phyloP scores from a whole-genome alignment of 2,329 filamentous ascomycete genomes.

The Fusarium equiseti region DNA sequence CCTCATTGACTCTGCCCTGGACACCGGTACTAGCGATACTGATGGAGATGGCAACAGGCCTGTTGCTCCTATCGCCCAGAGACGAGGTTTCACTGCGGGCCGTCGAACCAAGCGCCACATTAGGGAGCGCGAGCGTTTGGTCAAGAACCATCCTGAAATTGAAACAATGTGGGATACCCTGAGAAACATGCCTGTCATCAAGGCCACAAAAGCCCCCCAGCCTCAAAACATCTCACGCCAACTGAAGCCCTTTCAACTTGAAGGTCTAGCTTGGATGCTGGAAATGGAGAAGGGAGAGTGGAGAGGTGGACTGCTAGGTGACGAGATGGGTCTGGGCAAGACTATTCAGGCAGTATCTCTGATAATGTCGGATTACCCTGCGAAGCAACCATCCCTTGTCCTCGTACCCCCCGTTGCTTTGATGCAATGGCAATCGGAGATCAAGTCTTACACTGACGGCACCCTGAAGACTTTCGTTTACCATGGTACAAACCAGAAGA shows the following conservation, averaged over 20 bases:
- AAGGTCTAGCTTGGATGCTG: conserved; percentile 95
- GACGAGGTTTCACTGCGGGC: conserved; percentile 51
- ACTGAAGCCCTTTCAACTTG: conserved; percentile 92
- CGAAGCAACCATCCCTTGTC: conserved; percentile 84
- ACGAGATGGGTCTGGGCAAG: conserved; percentile 99
- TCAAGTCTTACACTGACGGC: conserved; percentile 84
- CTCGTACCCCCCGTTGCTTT: conserved; percentile 92
- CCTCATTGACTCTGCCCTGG: background rate
- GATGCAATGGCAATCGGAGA: conserved; percentile 94
- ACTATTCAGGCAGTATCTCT: conserved; percentile 98
- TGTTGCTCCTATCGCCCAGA: conserved; percentile 38
- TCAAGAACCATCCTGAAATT: conserved; percentile 81
- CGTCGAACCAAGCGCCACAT: conserved; percentile 46
- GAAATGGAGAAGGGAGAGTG: conserved; percentile 88
- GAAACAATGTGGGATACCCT: conserved; percentile 87
- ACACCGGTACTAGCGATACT: conserved; percentile 38
- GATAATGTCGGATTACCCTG: conserved; percentile 97
- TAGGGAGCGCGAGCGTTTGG: conserved; percentile 74
- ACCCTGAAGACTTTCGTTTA: conserved; percentile 91
- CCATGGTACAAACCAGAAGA: conserved; percentile 86
- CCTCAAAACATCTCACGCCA: conserved; percentile 83
- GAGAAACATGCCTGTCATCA: conserved; percentile 74
- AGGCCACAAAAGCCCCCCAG: conserved; percentile 58
- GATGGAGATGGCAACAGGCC: conserved; percentile 21
- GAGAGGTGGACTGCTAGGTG: conserved; percentile 90